phyloP scores from a whole-genome alignment of 2,329 filamentous ascomycete genomes.

The Fusarium palustre region DNA sequence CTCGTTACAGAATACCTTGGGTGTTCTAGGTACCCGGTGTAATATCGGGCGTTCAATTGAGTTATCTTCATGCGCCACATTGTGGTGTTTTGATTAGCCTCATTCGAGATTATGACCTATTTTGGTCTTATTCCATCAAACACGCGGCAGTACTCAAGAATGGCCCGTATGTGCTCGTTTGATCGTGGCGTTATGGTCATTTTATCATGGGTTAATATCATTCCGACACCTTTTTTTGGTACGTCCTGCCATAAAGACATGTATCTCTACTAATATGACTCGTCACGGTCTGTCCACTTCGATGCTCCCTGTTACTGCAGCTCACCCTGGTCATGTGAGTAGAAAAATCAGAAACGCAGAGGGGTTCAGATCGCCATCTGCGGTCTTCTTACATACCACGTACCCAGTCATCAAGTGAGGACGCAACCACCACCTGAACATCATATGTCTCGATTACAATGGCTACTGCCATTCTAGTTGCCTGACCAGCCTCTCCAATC shows the following conservation, averaged over 20 bases:
- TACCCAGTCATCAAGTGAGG: neutral
- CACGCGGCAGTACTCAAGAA: neutral
- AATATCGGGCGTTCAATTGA: neutral
- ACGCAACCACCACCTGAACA: neutral
- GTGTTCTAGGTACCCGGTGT: neutral
- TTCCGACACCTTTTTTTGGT: neutral
- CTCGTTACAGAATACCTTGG: neutral
- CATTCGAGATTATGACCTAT: neutral
- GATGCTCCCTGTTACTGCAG: constrained; percentile 31
- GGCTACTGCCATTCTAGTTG: neutral
- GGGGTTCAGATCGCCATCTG: neutral
- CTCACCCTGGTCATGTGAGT: constrained; percentile 43
- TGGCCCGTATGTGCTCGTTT: neutral
- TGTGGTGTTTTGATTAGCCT: neutral
- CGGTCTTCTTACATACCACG: neutral
- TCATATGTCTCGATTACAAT: neutral
- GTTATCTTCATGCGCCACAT: neutral
- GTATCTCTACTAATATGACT: neutral
- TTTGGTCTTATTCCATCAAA: neutral
- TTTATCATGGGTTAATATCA: neutral
- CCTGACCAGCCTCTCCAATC: neutral
- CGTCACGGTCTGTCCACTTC: constrained; percentile 5
- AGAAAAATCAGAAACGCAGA: neutral
- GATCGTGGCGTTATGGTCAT: neutral
- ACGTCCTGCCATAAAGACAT: neutral